Evolutionary conservation across 2,329 filamentous ascomycete species (phyloP), one percentile per base, ranked within the genome.

Genomic region (Seiridium cupressi): DNA sequence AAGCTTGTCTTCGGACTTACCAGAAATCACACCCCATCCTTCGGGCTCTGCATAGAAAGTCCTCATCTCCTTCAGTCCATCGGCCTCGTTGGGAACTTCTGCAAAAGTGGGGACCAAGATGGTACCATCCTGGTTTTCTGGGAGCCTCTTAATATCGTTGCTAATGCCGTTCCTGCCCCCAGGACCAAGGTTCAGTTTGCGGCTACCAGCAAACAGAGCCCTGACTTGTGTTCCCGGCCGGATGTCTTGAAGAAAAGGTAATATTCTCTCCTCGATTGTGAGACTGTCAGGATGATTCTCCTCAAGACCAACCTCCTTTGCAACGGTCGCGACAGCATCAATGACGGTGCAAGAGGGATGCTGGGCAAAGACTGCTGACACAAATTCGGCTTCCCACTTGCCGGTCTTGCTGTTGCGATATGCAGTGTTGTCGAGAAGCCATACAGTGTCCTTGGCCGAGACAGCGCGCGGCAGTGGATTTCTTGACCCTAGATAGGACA

Each of bases 371-470:
- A 92, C 91, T 49, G 90, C 91, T 2, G 90, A 86, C 0, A 96
- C 87, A 63, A 93, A 93, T 71, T 97, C 92, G 34, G 90, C 90
- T 69, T 91, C 82, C 92, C 93, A 97, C 57, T 71, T 73, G 57
- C 76, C 77, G 2, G 75, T 73, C 60, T 73, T 68, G 18, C 76
- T 69, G 51, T 78, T 75, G 62, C 86, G 85, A 72, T 89, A 94
- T 4, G 93, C 93, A 3, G 91, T 94, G 69, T 95, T 97, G 77
- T 98, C 93, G 53, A 97, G 80, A 6, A 97, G 79, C 94, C 94
- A 97, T 46, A 97, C 87, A 11, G 85, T 86, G 72, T 97, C 90
- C 44, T 84, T 76, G 13, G 81, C 79, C 58, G 86, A 83, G 51
- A 92, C 84, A 40, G 81, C 77, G 51, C 82, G 82, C 1, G 84